Evolutionary conservation across 495 filamentous ascomycete species (phyloP).

Genomic region (Penicillium atrosanguineum): DNA sequence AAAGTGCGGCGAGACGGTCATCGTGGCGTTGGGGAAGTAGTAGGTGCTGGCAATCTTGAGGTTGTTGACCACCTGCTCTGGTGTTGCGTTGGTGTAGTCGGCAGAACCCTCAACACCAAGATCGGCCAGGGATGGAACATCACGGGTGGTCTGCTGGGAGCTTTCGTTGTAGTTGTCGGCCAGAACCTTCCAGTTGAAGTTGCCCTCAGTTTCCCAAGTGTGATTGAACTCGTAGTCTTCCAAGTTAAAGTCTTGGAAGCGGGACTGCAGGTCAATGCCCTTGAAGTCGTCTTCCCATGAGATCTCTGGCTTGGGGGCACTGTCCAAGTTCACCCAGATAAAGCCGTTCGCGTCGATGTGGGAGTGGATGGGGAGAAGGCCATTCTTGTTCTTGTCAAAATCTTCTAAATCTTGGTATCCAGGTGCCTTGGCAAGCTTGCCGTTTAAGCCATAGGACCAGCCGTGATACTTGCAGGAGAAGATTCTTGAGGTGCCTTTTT

Average conservation of each 20-base stretch:
- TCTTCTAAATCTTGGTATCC: conserved; percentile 51
- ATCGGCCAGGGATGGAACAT: conserved; percentile 35
- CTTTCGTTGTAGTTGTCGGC: conserved; percentile 51
- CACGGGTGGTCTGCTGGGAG: conserved; percentile 44
- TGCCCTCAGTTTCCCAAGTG: conserved; percentile 42
- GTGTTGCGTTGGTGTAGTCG: conserved; percentile 32
- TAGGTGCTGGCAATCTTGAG: conserved; percentile 38
- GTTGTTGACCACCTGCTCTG: conserved; percentile 30
- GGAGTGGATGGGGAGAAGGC: conserved; percentile 44
- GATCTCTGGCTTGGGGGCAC: conserved; percentile 35
- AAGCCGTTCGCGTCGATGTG: conserved; percentile 48
- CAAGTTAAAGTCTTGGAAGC: conserved; percentile 39
- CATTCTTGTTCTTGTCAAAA: conserved; percentile 55
- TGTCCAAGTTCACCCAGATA: conserved; percentile 52
- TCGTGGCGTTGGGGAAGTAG: conserved; percentile 46
- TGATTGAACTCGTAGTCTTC: conserved; percentile 50
- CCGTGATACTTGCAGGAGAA: conserved; percentile 60
- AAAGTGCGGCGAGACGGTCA: conserved; percentile 43
- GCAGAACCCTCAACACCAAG: conserved; percentile 32
- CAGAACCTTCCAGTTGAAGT: conserved; percentile 53
- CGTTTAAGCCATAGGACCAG: conserved; percentile 57
- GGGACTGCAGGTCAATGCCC: conserved; percentile 34
- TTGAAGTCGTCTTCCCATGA: conserved; percentile 43
- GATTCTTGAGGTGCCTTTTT: conserved; percentile 46
- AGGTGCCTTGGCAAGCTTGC: conserved; percentile 59